Percentiles rank a stretch among this genome's conserved stretches.
Evolutionary conservation across 805 yeast genomes (phyloP).

Genomic region (Teunomyces lycoperdinae): DNA sequence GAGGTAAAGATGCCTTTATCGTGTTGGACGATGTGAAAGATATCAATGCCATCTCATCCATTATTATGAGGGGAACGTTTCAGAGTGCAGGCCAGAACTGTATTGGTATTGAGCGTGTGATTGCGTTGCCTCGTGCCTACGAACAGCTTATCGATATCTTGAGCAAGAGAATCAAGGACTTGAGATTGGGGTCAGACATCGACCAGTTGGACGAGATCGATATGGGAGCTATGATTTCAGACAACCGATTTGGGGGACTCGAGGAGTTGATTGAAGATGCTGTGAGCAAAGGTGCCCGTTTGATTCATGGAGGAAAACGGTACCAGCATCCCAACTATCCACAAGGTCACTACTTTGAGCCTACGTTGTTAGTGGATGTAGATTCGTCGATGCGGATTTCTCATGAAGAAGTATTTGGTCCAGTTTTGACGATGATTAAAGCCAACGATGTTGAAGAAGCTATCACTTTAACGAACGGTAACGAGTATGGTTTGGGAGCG

Average conservation of each 20-base stretch:
- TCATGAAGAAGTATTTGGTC: constrained; percentile 91
- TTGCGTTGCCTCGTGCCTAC: constrained; percentile 72
- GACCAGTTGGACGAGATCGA: constrained; percentile 90
- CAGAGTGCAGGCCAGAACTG: constrained; percentile 98
- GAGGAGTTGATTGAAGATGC: constrained; percentile 73
- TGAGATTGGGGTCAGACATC: constrained; percentile 86
- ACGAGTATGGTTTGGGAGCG: constrained; percentile 88
- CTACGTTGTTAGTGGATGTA: constrained; percentile 84
- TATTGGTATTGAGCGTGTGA: constrained; percentile 93
- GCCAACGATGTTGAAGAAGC: constrained; percentile 70
- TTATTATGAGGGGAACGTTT: constrained; percentile 90
- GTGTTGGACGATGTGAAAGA: constrained; percentile 78
- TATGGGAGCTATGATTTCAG: constrained; percentile 93
- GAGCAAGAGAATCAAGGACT: constrained; percentile 50
- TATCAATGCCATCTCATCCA: constrained; percentile 54
- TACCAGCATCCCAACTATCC: constrained; percentile 89
- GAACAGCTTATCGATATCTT: constrained; percentile 58
- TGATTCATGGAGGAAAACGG: constrained; percentile 78
- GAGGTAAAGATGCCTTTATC: constrained; percentile 92
- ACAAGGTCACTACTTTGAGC: constrained; percentile 89
- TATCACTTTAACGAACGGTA: constrained; percentile 71
- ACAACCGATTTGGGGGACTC: constrained; percentile 64
- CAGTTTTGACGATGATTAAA: constrained; percentile 75
- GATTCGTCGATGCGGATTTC: constrained; percentile 74
- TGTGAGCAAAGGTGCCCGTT: constrained; percentile 73